A percentile compares a stretch with the other conserved stretches of the same genome.
phyloP scores from a whole-genome alignment of 1,284 basidiomycete genomes.

The Irpex rosettiformis region DNA sequence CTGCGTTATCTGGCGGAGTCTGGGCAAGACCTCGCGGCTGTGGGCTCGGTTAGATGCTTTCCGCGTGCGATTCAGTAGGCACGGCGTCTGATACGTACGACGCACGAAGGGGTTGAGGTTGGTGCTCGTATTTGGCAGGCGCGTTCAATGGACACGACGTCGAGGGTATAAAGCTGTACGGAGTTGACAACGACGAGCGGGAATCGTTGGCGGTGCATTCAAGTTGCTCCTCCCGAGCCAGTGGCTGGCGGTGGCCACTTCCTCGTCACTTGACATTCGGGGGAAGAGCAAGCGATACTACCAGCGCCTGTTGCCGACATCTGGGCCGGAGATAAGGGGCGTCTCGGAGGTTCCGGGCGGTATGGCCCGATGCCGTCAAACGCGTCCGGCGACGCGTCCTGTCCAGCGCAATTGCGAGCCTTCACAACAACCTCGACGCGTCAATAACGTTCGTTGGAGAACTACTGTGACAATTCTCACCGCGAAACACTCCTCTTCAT shows the following conservation, averaged over 20 bases:
- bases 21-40: not conserved
- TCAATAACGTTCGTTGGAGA: not conserved
- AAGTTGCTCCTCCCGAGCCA: not conserved
- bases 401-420: not conserved
- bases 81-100: not conserved
- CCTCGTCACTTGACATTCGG: not conserved
- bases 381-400: constrained; percentile 6
- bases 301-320: not conserved
- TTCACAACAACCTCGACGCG: constrained; percentile 6
- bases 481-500: not conserved
- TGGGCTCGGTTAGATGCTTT: not conserved
- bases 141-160: too few relatives aligned
- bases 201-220: not conserved
- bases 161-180: not conserved
- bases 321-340: constrained; percentile 3
- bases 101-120: not conserved
- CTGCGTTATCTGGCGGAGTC: constrained; percentile 4
- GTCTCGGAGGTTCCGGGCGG: not conserved
- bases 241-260: not conserved
- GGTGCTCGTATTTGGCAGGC: too few relatives aligned
- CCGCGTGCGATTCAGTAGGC: constrained; percentile 5
- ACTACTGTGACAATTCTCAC: not conserved
- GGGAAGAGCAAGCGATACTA: not conserved
- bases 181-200: not conserved
- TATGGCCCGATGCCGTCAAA: not conserved